Evolutionary conservation across 495 filamentous ascomycete species (phyloP), one percentile per base, ranked within the genome.

Genomic region (Talaromyces borbonicus): DNA sequence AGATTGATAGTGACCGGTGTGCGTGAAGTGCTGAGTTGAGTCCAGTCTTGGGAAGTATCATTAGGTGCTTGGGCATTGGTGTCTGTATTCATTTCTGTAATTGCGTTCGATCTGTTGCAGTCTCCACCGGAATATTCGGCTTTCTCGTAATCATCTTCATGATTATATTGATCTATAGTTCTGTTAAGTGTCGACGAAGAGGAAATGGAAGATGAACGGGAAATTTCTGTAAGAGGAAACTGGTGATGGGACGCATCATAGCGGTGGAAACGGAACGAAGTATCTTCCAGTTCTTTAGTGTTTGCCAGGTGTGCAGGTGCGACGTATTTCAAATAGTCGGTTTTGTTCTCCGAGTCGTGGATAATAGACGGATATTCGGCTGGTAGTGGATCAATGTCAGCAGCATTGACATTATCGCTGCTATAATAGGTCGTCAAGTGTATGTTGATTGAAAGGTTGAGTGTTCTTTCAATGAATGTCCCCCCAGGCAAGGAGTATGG

Each of bases 381-480:
- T 15, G 24, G 39, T 43, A 29, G 16, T 19, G 14, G 39, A n/a
- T 43, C 39, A 5, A 20, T 29, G 7, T 30, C 22, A 11, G 15
- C 7, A 4, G 22, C 15, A 18, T 44, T 44, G 19, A 29, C 32
- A 9, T 44, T 30, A 19, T 19, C 24, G 5, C 16, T 29, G 27
- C 42, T 44, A 12, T 44, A 44, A 19, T 44, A 44, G n/a, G 20
- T 27, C 8, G 63, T 70, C 4, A 71, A 43, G 22, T 63, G 56
- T 36, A 69, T 54, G 9, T 62, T 55, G 30, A 71, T 54, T 0
- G 60, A 65, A 1, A 71, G 56, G 9, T 54, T 58, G 2, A 69
- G 51, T 0, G 57, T 57, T n/a, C 55, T 54, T 35, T 61, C 54
- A 48, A 61, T 63, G 36, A 61, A 65, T 2, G 59, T 52, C 26